Conservation (phyloP, 148 eudicot genomes). For the Spergularia marina region DNA sequence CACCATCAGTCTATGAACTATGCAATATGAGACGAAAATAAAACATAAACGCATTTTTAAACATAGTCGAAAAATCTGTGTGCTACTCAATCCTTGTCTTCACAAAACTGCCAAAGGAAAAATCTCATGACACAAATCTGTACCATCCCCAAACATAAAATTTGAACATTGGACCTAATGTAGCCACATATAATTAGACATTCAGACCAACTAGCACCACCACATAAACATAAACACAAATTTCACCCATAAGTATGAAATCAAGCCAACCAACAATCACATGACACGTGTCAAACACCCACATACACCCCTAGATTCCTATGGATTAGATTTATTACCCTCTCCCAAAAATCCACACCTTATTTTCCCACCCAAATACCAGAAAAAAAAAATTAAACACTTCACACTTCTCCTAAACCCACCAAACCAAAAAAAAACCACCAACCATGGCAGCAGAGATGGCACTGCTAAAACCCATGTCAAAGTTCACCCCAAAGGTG, state of each 20-base stretch:
- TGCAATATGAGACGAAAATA: too few species aligned
- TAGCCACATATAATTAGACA: slow-evolving; percentile 21
- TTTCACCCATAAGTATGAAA: slow-evolving; percentile 29
- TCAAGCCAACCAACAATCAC: slow-evolving; percentile 40
- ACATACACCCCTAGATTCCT: slow-evolving; percentile 47
- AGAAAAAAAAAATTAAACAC: not conserved
- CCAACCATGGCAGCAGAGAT: slow-evolving; percentile 66
- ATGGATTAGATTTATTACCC: slow-evolving; percentile 62
- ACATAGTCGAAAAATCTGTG: too few species aligned
- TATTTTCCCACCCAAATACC: slow-evolving; percentile 11
- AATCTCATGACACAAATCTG: not conserved
- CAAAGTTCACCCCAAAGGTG: slow-evolving; percentile 46
- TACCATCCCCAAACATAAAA: not conserved
- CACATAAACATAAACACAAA: slow-evolving; percentile 1
- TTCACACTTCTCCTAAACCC: not conserved
- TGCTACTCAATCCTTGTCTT: too few species aligned
- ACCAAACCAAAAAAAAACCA: slow-evolving; percentile 2
- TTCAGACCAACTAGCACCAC: not conserved
- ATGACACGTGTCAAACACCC: slow-evolving; percentile 52
- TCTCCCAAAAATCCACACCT: slow-evolving; percentile 10
- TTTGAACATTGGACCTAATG: not conserved
- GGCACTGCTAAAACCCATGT: slow-evolving; percentile 71
- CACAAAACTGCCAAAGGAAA: not conserved
- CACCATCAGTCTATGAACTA: too few species aligned
- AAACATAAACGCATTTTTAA: too few species aligned